phyloP scores from a whole-genome alignment of 2,329 filamentous ascomycete species.

The Fusarium nisikadoi region DNA sequence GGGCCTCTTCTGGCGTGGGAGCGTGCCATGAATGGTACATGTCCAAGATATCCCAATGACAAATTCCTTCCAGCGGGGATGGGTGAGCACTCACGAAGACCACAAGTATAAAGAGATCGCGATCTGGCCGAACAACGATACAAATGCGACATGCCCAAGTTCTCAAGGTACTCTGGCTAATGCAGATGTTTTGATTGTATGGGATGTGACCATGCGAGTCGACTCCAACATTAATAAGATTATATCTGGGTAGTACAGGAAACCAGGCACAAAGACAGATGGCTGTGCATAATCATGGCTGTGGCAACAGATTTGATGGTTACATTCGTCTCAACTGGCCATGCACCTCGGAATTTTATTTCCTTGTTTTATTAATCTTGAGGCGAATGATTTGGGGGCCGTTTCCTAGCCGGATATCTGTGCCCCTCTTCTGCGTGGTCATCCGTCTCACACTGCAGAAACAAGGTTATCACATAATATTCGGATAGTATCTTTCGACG shows the following conservation, averaged over 20 bases:
- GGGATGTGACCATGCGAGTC: neutral
- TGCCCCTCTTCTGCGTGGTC: neutral
- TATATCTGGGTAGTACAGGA: neutral
- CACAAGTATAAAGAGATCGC: neutral
- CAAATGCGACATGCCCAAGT: neutral
- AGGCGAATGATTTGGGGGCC: neutral
- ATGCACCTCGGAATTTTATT: neutral
- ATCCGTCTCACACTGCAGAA: neutral
- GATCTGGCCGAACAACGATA: neutral
- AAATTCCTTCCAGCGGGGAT: neutral
- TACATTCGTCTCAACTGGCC: neutral
- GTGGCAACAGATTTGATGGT: neutral
- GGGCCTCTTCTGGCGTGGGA: neutral
- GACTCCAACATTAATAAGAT: too few relatives aligned
- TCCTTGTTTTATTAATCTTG: neutral
- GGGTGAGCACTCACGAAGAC: neutral
- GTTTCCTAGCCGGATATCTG: neutral
- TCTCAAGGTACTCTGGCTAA: neutral
- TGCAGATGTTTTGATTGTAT: neutral
- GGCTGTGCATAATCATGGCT: fast-evolving
- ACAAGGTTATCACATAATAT: neutral
- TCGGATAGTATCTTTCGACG: neutral
- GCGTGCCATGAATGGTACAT: neutral
- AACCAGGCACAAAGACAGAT: neutral
- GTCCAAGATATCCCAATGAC: neutral